phyloP scores from a whole-genome alignment of 257 asterid species.

The Solanum habrochaites region DNA sequence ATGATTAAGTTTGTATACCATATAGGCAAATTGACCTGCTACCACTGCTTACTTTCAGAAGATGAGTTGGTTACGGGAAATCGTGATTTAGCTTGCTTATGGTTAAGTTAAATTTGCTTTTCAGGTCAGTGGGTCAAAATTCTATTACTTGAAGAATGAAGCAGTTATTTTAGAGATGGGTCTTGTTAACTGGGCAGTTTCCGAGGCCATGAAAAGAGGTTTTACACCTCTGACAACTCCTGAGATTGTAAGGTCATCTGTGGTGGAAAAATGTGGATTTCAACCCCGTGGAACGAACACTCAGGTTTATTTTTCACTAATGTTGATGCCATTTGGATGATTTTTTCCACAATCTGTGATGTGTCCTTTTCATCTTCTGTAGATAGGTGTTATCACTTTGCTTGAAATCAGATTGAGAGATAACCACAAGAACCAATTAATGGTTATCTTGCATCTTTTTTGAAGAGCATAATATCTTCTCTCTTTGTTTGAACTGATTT shows the following conservation, averaged over 20 bases:
- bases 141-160: constrained; percentile 94
- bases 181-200: constrained; percentile 87
- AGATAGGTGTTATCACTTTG: background rate
- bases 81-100: background rate
- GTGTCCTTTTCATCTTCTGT: background rate
- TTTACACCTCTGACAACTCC: constrained; percentile 88
- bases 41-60: background rate
- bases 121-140: constrained; percentile 93
- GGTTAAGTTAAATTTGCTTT: background rate
- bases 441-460: background rate
- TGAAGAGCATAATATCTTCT: background rate
- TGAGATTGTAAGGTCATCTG: constrained; percentile 86
- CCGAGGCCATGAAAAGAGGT: constrained; percentile 86
- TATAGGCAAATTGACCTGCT: background rate
- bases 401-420: background rate
- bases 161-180: constrained; percentile 87
- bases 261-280: constrained; percentile 93
- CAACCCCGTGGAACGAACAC: constrained; percentile 98
- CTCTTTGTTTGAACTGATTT: background rate
- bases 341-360: background rate
- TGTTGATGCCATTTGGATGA: background rate
- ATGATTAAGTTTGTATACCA: background rate
- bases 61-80: background rate
- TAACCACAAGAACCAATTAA: background rate
- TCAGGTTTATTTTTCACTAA: constrained; percentile 43